Conservation (phyloP, 495 filamentous ascomycete species). For the Podospora pseudoanserina region DNA sequence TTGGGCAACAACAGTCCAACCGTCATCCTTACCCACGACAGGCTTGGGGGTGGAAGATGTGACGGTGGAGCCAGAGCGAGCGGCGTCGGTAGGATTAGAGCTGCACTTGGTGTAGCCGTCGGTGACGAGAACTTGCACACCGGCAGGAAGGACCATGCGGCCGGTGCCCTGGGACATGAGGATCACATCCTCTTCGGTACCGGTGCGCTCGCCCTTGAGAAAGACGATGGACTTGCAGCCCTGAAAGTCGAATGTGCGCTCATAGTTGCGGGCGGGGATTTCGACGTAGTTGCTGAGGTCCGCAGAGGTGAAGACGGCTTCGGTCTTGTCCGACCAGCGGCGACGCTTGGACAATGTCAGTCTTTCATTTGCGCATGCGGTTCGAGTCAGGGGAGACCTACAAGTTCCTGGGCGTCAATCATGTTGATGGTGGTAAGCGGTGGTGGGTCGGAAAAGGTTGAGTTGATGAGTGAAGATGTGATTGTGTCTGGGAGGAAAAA, state of each 20-base stretch:
- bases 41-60: neutral
- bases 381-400: neutral
- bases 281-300: conserved; percentile 13
- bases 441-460: neutral
- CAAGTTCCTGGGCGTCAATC: conserved; percentile 19
- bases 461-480: neutral
- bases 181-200: conserved; percentile 20
- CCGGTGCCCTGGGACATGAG: conserved; percentile 24
- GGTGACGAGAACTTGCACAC: conserved; percentile 25
- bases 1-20: neutral
- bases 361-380: neutral
- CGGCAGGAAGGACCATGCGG: conserved; percentile 29
- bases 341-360: conserved; percentile 20
- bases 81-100: neutral
- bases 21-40: neutral
- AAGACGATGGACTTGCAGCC: conserved; percentile 26
- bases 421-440: neutral
- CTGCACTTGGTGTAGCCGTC: conserved; percentile 20
- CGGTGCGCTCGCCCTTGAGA: conserved; percentile 12
- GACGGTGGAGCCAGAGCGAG: neutral
- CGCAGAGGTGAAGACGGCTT: conserved; percentile 12
- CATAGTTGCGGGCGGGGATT: conserved; percentile 17
- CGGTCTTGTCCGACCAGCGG: conserved; percentile 25
- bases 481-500: neutral
- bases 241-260: conserved; percentile 29